A percentile compares a stretch with the other conserved stretches of the same genome.
These are phyloP conservation scores for Blastomyces emzantsi DNA, from an alignment of 2,329 filamentous ascomycete species.

Conservation along the genomic window DNA sequence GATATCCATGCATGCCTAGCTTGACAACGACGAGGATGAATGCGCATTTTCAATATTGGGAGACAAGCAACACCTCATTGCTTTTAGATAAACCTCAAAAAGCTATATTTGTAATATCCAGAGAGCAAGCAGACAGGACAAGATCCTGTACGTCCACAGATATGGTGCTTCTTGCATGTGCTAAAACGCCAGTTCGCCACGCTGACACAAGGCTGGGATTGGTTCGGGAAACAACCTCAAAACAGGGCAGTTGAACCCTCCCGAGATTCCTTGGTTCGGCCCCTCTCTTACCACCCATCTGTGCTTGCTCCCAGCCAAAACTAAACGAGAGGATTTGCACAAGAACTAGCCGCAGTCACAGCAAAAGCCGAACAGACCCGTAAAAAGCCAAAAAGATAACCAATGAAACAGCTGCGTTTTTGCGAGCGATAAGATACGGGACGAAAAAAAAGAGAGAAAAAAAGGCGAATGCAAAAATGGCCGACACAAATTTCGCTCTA, in stretches of 20 bases:
- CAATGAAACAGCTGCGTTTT: not conserved
- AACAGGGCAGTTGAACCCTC: too few relatives aligned
- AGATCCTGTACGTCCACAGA: too few relatives aligned
- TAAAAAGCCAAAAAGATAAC: not conserved
- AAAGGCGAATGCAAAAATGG: not conserved
- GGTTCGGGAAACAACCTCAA: not conserved
- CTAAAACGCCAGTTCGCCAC: not conserved
- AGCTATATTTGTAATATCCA: too few relatives aligned
- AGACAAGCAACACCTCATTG: too few relatives aligned
- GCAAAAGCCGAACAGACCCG: not conserved
- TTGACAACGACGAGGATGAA: too few relatives aligned
- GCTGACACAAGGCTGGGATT: not conserved
- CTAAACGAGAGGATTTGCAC: not conserved
- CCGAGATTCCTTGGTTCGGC: not conserved
- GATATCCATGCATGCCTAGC: too few relatives aligned
- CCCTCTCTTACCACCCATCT: not conserved
- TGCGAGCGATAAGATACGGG: not conserved
- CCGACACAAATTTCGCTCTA: not conserved
- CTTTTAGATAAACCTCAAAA: too few relatives aligned
- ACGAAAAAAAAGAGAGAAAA: not conserved
- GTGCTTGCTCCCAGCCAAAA: not conserved
- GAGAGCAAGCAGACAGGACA: too few relatives aligned
- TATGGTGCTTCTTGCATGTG: not conserved
- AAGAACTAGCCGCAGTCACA: not conserved
- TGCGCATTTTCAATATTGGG: too few relatives aligned